Percentiles rank a stretch among this genome's conserved stretches.
Conservation (phyloP, 352 stramenopile genomes). For the Phytophthora fragariaefolia region DNA sequence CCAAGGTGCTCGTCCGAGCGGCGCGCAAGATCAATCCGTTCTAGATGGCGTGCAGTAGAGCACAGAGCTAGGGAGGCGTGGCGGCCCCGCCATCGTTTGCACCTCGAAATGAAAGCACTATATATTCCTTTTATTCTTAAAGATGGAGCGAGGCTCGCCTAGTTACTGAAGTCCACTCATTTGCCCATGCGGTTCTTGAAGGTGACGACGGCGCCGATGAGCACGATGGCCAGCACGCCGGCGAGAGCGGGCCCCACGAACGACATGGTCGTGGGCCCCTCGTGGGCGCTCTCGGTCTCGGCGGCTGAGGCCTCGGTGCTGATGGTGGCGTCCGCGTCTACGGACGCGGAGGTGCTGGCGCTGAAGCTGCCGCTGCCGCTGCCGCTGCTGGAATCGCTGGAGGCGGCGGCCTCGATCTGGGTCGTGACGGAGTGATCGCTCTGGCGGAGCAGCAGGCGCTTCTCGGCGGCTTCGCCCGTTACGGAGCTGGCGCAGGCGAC, state of each 20-base stretch:
- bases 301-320: conserved; percentile 18
- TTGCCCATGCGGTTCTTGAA: conserved; percentile 53
- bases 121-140: conserved; percentile 38
- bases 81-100: background rate
- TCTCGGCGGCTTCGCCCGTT: conserved; percentile 13
- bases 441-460: conserved; percentile 21
- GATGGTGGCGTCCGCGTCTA: conserved; percentile 9
- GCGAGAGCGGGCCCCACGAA: conserved; percentile 53
- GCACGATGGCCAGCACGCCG: conserved; percentile 57
- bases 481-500: conserved; percentile 24
- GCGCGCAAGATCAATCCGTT: conserved; percentile 73
- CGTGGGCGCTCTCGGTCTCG: conserved; percentile 9
- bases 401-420: background rate
- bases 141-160: conserved; percentile 9
- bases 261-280: conserved; percentile 35
- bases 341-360: conserved; percentile 2
- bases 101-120: conserved; percentile 22
- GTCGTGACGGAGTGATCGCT: conserved; percentile 9
- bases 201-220: conserved; percentile 63
- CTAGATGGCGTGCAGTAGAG: conserved; percentile 36
- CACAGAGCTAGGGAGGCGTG: conserved; percentile 9
- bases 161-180: conserved; percentile 15
- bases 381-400: conserved; percentile 1
- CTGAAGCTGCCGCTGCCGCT: no score
- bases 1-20: conserved; percentile 49